A percentile compares a stretch with the other conserved stretches of the same genome.
Conservation (phyloP, 352 stramenopile species). For the Pythium volutum region DNA sequence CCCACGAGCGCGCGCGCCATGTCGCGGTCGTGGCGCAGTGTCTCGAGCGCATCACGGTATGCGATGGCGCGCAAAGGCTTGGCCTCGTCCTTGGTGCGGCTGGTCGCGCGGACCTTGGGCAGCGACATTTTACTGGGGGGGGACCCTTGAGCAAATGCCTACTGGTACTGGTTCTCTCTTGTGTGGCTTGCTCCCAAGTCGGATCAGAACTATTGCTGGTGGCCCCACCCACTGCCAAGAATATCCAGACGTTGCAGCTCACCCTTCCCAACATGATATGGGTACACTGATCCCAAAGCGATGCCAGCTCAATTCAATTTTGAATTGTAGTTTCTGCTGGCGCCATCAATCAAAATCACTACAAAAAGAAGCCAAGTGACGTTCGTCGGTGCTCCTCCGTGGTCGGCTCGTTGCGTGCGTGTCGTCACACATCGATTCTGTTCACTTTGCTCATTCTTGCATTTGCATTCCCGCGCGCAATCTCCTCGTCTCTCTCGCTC, state of each 20-base stretch:
- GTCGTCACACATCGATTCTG: background rate
- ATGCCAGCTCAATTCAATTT: constrained; percentile 18
- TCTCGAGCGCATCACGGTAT: constrained; percentile 26
- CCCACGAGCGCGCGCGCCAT: constrained; percentile 29
- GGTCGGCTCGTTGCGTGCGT: constrained; percentile 7
- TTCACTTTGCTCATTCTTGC: background rate
- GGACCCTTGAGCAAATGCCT: background rate
- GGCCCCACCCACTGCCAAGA: no score
- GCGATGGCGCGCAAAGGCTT: constrained; percentile 3
- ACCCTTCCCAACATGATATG: constrained; percentile 10
- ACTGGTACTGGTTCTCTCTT: background rate
- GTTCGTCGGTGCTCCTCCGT: constrained; percentile 22
- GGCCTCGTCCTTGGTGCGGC: background rate
- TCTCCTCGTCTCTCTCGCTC: background rate
- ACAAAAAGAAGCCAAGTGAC: constrained; percentile 1
- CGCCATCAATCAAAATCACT: background rate
- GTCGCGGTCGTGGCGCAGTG: constrained; percentile 39
- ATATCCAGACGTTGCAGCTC: background rate
- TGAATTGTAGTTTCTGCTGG: constrained; percentile 7
- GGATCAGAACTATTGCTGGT: no score
- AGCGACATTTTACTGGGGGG: background rate
- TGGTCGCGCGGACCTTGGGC: constrained; percentile 1
- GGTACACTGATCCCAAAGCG: constrained; percentile 4
- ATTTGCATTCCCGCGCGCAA: background rate
- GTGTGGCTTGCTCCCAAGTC: background rate